Conservation (phyloP, 31 red algal species). For the Asparagopsis taxiformis region DNA sequence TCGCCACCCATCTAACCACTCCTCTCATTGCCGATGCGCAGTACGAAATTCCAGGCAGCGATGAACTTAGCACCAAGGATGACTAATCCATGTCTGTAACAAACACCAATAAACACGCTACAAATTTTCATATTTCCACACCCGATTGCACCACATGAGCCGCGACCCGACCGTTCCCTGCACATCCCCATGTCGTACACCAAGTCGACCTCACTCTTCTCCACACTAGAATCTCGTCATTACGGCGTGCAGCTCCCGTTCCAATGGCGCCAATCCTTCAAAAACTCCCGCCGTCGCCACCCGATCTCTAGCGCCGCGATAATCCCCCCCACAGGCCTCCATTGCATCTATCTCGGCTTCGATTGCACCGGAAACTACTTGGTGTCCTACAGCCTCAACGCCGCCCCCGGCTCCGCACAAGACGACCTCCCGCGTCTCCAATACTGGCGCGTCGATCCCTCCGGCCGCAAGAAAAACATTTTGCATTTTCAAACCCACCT, state of each 20-base stretch:
- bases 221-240: neutral
- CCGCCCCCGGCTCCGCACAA: neutral
- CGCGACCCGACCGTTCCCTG: too few species aligned
- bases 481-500: neutral
- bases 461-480: neutral
- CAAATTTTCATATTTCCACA: too few species aligned
- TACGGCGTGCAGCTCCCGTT: neutral
- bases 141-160: too few species aligned
- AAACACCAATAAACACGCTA: too few species aligned
- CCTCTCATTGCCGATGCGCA: too few species aligned
- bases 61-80: constrained; percentile 13
- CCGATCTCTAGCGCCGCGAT: neutral
- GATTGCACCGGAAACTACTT: neutral
- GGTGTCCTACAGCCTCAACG: neutral
- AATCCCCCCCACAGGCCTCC: neutral
- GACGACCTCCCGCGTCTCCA: neutral
- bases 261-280: neutral
- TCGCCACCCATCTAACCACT: neutral
- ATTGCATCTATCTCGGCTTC: neutral
- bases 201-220: neutral
- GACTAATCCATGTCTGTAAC: neutral
- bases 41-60: constrained; percentile 23
- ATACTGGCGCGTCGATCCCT: neutral
- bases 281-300: neutral
- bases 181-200: too few species aligned